Conservation (phyloP, 495 filamentous ascomycete genomes). For the Penicillium verhagenii region DNA sequence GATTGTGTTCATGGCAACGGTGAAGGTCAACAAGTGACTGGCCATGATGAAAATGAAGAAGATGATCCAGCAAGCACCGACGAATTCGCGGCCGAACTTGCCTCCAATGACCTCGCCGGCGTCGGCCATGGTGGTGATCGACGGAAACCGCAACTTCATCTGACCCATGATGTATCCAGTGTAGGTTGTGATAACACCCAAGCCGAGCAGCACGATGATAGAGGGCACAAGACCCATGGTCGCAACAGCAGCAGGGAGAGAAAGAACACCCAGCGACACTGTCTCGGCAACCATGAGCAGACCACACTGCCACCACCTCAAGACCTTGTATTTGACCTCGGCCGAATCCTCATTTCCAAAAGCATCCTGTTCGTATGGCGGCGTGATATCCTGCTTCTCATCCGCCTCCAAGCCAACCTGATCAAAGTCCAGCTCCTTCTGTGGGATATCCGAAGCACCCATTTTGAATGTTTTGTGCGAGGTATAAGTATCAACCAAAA, state of each 20-base stretch:
- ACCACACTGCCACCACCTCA: slow-evolving; percentile 47
- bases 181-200: slow-evolving; percentile 72
- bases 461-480: neutral
- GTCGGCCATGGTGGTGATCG: slow-evolving; percentile 73
- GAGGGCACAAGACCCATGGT: slow-evolving; percentile 63
- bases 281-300: slow-evolving; percentile 68
- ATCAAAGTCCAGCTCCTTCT: neutral
- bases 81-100: slow-evolving; percentile 59
- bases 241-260: slow-evolving; percentile 63
- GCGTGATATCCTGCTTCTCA: slow-evolving; percentile 6
- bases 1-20: slow-evolving; percentile 69
- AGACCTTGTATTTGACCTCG: slow-evolving; percentile 34
- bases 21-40: slow-evolving; percentile 74
- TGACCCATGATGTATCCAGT: slow-evolving; percentile 77
- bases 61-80: slow-evolving; percentile 60
- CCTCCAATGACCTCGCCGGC: slow-evolving; percentile 66
- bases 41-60: slow-evolving; percentile 77
- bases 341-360: slow-evolving; percentile 31
- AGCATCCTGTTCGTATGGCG: slow-evolving; percentile 15
- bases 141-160: slow-evolving; percentile 69
- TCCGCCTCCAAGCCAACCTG: slow-evolving; percentile 4
- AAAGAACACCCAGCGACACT: slow-evolving; percentile 69
- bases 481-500: neutral
- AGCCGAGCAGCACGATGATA: slow-evolving; percentile 59
- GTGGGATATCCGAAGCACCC: neutral